These are phyloP conservation scores for Kwoniella mangroviensis DNA, from an alignment of 768 basidiomycete genomes.

Conservation along the genomic window DNA sequence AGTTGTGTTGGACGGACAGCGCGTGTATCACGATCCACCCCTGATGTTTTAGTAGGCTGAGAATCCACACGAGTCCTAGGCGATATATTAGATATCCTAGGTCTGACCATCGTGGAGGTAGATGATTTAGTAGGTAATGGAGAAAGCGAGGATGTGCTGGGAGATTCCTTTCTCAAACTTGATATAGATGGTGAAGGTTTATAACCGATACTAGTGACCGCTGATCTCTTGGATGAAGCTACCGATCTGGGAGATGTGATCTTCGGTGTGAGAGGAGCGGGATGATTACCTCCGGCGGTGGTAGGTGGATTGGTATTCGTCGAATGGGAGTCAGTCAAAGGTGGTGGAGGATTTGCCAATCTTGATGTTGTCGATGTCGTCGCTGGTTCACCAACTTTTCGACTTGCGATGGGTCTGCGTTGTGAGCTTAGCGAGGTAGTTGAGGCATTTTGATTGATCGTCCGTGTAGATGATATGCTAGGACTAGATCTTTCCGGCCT, in stretches of 20 bases:
- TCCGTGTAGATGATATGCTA: neutral
- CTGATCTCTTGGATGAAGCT: neutral
- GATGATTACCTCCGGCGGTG: neutral
- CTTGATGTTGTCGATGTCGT: neutral
- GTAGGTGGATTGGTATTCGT: neutral
- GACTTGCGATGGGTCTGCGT: neutral
- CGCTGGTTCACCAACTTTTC: neutral
- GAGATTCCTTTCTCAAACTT: conserved; percentile 26
- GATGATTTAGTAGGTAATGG: neutral
- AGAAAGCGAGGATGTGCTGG: conserved; percentile 1
- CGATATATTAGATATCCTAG: neutral
- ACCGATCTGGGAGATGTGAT: neutral
- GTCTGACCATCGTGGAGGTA: neutral
- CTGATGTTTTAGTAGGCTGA: neutral
- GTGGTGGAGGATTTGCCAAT: neutral
- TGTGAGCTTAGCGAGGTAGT: neutral
- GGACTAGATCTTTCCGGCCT: neutral
- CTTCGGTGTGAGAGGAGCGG: neutral
- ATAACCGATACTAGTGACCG: neutral
- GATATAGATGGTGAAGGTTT: conserved; percentile 21
- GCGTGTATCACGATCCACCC: too few relatives aligned
- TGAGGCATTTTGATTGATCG: neutral
- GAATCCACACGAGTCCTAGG: neutral
- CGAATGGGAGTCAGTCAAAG: neutral
- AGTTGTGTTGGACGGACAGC: too few relatives aligned